Conservation (phyloP, 345 rosid species). For the Erodium maritimum region DNA sequence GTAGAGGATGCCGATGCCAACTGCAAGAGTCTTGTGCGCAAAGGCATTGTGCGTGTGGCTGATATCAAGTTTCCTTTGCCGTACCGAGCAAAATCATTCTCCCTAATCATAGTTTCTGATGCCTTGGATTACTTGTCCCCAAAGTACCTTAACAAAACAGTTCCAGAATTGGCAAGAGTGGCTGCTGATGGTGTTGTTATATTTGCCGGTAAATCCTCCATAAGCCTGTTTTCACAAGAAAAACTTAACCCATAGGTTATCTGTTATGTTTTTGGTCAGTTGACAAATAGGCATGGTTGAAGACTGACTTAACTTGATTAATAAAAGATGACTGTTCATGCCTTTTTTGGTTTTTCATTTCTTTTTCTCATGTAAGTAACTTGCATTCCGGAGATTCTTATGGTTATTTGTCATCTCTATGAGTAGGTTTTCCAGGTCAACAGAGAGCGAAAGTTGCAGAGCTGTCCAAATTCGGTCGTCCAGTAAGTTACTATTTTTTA, state of each 20-base stretch:
- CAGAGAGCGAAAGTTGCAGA: conserved; percentile 48
- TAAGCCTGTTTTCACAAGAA: not conserved
- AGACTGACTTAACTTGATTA: not conserved
- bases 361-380: not conserved
- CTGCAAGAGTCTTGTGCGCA: conserved; percentile 42
- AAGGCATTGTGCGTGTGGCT: conserved; percentile 46
- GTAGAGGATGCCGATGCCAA: conserved; percentile 37
- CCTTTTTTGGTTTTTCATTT: not conserved
- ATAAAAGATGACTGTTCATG: not conserved
- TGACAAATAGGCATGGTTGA: not conserved
- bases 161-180: conserved; percentile 46
- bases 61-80: conserved; percentile 53
- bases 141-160: conserved; percentile 43
- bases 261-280: no score
- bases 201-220: conserved; percentile 34
- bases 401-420: not conserved
- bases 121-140: conserved; percentile 52
- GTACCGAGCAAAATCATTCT: conserved; percentile 41
- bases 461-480: conserved; percentile 58
- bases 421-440: conserved; percentile 49
- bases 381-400: not conserved
- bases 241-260: not conserved
- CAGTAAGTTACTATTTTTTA: conserved; percentile 31
- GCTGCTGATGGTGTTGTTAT: conserved; percentile 35
- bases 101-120: conserved; percentile 46